Evolutionary conservation across 805 yeast species (phyloP).

Genomic region (Maudiozyma bulderi): DNA sequence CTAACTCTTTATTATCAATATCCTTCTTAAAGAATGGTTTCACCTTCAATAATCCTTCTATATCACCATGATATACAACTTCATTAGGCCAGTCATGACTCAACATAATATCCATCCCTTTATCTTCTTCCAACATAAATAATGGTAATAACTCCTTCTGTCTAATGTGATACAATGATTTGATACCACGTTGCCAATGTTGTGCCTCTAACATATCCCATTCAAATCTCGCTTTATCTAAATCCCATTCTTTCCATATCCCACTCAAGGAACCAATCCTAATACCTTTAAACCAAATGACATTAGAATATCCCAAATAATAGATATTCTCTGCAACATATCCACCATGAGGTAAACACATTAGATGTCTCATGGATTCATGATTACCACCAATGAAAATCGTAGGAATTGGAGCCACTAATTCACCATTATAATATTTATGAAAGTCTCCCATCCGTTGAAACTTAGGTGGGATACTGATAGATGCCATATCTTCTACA

Average conservation of each 20-base stretch:
- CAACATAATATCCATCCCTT: slow-evolving; percentile 45
- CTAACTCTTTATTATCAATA: slow-evolving; percentile 48
- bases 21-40: slow-evolving; percentile 68
- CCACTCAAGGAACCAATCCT: slow-evolving; percentile 81
- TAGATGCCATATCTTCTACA: slow-evolving; percentile 50
- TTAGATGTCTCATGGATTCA: slow-evolving; percentile 72
- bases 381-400: slow-evolving; percentile 92
- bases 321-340: slow-evolving; percentile 87
- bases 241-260: slow-evolving; percentile 51
- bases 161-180: slow-evolving; percentile 50
- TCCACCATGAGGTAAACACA: slow-evolving; percentile 74
- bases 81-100: slow-evolving; percentile 95
- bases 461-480: slow-evolving; percentile 76
- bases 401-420: slow-evolving; percentile 65
- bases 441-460: slow-evolving; percentile 69
- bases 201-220: slow-evolving; percentile 32
- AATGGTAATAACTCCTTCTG: slow-evolving; percentile 49
- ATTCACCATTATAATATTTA: slow-evolving; percentile 51
- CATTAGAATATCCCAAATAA: slow-evolving; percentile 71
- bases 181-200: slow-evolving; percentile 20
- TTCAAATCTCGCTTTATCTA: slow-evolving; percentile 40
- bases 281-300: slow-evolving; percentile 65
- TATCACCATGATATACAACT: slow-evolving; percentile 56
- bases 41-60: slow-evolving; percentile 35
- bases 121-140: slow-evolving; percentile 26